These are phyloP conservation scores for Theobroma grandiflorum DNA, from an alignment of 441 rosid genomes.

Conservation along the genomic window DNA sequence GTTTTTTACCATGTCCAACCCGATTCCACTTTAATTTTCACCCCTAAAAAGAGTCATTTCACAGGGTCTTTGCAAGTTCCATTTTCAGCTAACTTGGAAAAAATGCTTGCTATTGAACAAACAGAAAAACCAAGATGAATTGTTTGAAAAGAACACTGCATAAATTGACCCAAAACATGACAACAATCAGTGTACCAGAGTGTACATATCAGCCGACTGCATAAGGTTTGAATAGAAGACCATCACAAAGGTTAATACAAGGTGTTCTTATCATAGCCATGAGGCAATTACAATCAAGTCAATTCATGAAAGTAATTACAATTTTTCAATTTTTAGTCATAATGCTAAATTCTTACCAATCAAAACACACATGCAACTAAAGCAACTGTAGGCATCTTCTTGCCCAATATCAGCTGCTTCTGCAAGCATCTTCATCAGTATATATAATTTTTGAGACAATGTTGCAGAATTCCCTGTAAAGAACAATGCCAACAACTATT, in stretches of 20 bases:
- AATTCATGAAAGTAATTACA: constrained; percentile 32
- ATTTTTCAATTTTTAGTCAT: constrained; percentile 17
- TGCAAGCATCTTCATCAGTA: constrained; percentile 24
- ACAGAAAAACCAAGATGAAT: no score
- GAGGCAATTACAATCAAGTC: constrained; percentile 1
- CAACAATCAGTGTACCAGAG: background rate
- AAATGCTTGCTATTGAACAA: no score
- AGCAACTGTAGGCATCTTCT: constrained; percentile 16
- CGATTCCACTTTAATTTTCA: no score
- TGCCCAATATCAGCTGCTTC: constrained; percentile 17
- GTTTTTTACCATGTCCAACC: no score
- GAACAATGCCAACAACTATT: constrained; percentile 7
- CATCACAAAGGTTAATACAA: background rate
- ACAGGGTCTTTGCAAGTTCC: no score
- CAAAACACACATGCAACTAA: constrained; percentile 3
- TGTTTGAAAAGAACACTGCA: no score
- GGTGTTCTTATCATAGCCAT: background rate
- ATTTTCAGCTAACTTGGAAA: no score
- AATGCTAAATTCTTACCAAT: constrained; percentile 20
- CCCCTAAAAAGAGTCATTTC: no score
- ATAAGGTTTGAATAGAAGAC: background rate
- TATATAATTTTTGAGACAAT: constrained; percentile 38
- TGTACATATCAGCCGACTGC: background rate
- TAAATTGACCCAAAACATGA: no score
- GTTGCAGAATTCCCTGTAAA: constrained; percentile 41